phyloP scores from a whole-genome alignment of 345 rosid genomes.

The Eucalyptus microcorys region DNA sequence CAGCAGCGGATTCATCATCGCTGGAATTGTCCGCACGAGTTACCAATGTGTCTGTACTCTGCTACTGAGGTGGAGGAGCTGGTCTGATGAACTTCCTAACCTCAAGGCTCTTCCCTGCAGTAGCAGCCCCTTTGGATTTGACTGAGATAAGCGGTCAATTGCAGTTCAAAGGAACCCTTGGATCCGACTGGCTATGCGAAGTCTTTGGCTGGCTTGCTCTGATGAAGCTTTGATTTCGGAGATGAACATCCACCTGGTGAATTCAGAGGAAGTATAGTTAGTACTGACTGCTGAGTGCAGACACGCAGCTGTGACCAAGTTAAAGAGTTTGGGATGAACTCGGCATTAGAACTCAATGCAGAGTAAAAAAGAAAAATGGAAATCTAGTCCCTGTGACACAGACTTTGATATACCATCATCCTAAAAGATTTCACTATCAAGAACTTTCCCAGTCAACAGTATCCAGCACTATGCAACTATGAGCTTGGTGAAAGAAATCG shows the following conservation, averaged over 20 bases:
- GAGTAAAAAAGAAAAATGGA: neutral
- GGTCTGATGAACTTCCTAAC: neutral
- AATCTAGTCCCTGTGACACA: neutral
- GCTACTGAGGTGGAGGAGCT: neutral
- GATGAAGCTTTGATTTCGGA: constrained; percentile 22
- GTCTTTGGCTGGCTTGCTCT: constrained; percentile 11
- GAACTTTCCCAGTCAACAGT: neutral
- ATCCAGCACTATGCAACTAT: neutral
- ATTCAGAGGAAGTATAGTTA: neutral
- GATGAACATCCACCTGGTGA: constrained; percentile 33
- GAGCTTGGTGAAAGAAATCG: neutral
- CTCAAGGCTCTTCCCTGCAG: constrained; percentile 13
- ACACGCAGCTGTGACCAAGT: too few species aligned
- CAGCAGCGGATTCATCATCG: constrained; percentile 49
- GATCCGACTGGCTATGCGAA: constrained; percentile 20
- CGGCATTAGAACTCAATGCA: neutral
- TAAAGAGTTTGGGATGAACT: neutral
- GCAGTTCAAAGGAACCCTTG: constrained; percentile 11
- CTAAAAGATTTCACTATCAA: neutral
- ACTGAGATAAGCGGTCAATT: constrained; percentile 19
- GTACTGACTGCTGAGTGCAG: neutral
- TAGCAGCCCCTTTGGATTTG: constrained; percentile 46
- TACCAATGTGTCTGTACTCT: neutral
- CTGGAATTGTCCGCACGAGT: constrained; percentile 16
- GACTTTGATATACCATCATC: neutral